Conservation (phyloP, 257 asterid genomes). For the Przewalskia tangutica region DNA sequence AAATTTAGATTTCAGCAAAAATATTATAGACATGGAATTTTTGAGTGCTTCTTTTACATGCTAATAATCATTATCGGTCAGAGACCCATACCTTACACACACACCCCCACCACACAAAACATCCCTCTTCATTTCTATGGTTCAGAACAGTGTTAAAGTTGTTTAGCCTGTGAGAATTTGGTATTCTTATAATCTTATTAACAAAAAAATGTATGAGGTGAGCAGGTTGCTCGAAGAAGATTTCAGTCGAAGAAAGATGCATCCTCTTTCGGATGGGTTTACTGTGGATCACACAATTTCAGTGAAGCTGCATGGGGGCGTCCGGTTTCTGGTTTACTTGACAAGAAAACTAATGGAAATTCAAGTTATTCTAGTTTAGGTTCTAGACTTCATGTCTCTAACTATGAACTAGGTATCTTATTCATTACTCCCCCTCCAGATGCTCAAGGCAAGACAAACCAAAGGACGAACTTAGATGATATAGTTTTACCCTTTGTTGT, state of each 20-base stretch:
- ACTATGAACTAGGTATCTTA: constrained; percentile 72
- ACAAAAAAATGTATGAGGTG: constrained; percentile 15
- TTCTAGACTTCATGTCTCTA: constrained; percentile 64
- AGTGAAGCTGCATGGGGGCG: constrained; percentile 98
- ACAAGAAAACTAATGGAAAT: constrained; percentile 16
- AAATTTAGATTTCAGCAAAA: neutral
- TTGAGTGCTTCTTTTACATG: neutral
- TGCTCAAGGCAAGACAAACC: constrained; percentile 10
- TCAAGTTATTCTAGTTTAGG: constrained; percentile 40
- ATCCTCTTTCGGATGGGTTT: constrained; percentile 79
- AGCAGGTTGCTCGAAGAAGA: constrained; percentile 77
- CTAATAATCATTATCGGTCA: neutral
- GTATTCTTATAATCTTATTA: neutral
- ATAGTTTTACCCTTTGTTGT: constrained; percentile 59
- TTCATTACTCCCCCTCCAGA: constrained; percentile 58
- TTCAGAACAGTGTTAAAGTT: neutral
- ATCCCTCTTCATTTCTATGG: neutral
- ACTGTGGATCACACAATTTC: constrained; percentile 80
- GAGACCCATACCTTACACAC: neutral
- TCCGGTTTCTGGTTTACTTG: constrained; percentile 31
- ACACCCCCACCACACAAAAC: neutral
- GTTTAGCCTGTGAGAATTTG: neutral
- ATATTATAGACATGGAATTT: neutral
- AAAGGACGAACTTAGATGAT: constrained; percentile 40
- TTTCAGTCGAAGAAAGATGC: constrained; percentile 37